Conservation (phyloP, 768 basidiomycete genomes). For the Peribolospora baueri region DNA sequence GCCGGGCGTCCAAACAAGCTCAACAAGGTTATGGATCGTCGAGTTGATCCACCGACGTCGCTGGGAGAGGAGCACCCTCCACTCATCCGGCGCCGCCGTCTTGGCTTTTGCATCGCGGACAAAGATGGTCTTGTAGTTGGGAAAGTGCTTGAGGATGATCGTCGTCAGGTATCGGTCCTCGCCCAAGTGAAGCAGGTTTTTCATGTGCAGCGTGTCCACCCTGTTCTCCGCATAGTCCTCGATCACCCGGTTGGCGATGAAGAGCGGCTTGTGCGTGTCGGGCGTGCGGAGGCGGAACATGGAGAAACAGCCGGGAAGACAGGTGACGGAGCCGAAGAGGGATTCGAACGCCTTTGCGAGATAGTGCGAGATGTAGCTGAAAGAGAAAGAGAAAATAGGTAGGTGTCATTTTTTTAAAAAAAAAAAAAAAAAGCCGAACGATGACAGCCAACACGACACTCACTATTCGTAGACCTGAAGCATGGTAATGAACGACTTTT, state of each 20-base stretch:
- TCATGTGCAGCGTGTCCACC: constrained; percentile 90
- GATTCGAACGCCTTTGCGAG: constrained; percentile 85
- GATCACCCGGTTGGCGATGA: constrained; percentile 55
- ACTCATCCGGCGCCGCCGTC: constrained; percentile 87
- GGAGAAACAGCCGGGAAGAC: constrained; percentile 88
- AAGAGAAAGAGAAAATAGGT: not conserved
- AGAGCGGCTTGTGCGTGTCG: constrained; percentile 75
- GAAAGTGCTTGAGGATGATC: constrained; percentile 83
- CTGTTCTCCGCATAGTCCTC: constrained; percentile 84
- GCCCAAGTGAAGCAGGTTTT: constrained; percentile 88
- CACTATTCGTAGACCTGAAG: constrained; percentile 41
- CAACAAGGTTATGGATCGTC: constrained; percentile 86
- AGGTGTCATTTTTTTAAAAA: not conserved
- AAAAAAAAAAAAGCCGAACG: not conserved
- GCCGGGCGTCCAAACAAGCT: constrained; percentile 70
- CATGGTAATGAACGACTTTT: constrained; percentile 89
- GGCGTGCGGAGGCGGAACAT: constrained; percentile 77
- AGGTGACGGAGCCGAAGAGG: constrained; percentile 75
- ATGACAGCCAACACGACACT: too few relatives aligned
- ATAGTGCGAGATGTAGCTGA: constrained; percentile 82
- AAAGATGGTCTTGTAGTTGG: constrained; percentile 80
- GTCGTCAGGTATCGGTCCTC: constrained; percentile 99
- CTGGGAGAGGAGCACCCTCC: constrained; percentile 79
- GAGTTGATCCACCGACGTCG: constrained; percentile 99
- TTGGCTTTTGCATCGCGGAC: constrained; percentile 78